phyloP scores from a whole-genome alignment of 1,284 basidiomycete genomes.

The Boletus hoseneyae region DNA sequence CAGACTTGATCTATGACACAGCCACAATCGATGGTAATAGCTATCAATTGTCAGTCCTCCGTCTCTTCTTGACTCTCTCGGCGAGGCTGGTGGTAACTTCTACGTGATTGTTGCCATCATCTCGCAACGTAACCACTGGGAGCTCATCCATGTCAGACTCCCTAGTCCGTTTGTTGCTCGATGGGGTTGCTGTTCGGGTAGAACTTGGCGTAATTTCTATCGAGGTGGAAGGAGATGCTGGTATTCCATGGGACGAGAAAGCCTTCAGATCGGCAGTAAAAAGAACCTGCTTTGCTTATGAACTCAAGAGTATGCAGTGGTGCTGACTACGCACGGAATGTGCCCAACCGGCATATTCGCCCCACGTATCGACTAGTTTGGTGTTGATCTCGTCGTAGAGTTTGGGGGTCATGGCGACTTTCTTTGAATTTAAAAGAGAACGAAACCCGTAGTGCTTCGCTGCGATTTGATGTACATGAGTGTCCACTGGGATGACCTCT shows the following conservation, averaged over 20 bases:
- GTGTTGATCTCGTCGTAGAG: conserved; percentile 74
- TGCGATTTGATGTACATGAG: conserved; percentile 88
- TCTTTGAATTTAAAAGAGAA: conserved; percentile 50
- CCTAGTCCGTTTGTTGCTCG: conserved; percentile 19
- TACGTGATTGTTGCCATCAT: not conserved
- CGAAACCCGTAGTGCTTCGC: conserved; percentile 78
- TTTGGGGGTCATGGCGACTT: conserved; percentile 64
- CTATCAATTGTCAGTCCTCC: conserved; percentile 4
- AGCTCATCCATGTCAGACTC: conserved; percentile 8
- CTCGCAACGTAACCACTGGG: not conserved
- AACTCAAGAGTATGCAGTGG: not conserved
- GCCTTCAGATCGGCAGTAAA: conserved; percentile 55
- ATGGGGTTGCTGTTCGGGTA: conserved; percentile 9
- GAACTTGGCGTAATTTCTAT: conserved; percentile 10
- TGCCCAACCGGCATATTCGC: conserved; percentile 87
- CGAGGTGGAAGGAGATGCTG: conserved; percentile 17
- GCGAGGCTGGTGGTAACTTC: conserved; percentile 26
- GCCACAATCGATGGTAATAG: conserved; percentile 10
- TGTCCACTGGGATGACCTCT: conserved; percentile 89
- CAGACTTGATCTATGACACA: conserved; percentile 12
- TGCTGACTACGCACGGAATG: conserved; percentile 64
- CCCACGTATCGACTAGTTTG: conserved; percentile 71
- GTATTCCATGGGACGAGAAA: conserved; percentile 46
- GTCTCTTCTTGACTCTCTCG: conserved; percentile 36
- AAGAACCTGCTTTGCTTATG: conserved; percentile 43